phyloP scores from a whole-genome alignment of 2,329 filamentous ascomycete genomes.

The Ceratocystis eucalypticola region DNA sequence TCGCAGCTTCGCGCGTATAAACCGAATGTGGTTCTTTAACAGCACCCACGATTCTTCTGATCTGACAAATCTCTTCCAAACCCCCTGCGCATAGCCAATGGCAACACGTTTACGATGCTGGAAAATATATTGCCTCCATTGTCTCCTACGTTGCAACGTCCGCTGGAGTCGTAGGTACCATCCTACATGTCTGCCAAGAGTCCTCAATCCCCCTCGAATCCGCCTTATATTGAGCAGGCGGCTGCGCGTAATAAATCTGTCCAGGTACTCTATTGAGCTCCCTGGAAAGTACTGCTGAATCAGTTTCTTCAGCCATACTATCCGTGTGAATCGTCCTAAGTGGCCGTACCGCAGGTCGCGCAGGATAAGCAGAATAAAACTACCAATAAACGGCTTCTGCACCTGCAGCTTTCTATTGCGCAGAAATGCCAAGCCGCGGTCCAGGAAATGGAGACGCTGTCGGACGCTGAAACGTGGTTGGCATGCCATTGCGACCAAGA shows the following conservation, averaged over 20 bases:
- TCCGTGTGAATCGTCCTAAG: constrained; percentile 25
- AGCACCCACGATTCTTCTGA: constrained; percentile 13
- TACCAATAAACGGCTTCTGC: constrained; percentile 24
- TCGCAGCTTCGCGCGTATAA: not conserved
- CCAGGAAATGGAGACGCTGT: constrained; percentile 24
- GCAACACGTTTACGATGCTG: constrained; percentile 7
- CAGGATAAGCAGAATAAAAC: constrained; percentile 24
- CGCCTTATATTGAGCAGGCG: not conserved
- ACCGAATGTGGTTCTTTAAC: constrained; percentile 16
- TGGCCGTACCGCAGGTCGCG: constrained; percentile 27
- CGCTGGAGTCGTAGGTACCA: not conserved
- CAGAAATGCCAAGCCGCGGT: constrained; percentile 23
- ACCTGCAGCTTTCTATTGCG: constrained; percentile 21
- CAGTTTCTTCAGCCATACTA: constrained; percentile 26
- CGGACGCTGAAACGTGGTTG: constrained; percentile 22
- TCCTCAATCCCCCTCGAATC: not conserved
- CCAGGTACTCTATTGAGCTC: not conserved
- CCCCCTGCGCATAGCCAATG: constrained; percentile 6
- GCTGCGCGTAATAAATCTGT: not conserved
- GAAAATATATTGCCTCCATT: constrained; percentile 4
- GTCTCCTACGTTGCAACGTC: not conserved
- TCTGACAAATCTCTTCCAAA: constrained; percentile 10
- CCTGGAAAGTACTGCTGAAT: constrained; percentile 18
- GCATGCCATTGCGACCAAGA: constrained; percentile 7
- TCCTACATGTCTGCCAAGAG: not conserved